Evolutionary conservation across 306 rosid species (phyloP).

Genomic region (Gynostemma pentaphyllum): DNA sequence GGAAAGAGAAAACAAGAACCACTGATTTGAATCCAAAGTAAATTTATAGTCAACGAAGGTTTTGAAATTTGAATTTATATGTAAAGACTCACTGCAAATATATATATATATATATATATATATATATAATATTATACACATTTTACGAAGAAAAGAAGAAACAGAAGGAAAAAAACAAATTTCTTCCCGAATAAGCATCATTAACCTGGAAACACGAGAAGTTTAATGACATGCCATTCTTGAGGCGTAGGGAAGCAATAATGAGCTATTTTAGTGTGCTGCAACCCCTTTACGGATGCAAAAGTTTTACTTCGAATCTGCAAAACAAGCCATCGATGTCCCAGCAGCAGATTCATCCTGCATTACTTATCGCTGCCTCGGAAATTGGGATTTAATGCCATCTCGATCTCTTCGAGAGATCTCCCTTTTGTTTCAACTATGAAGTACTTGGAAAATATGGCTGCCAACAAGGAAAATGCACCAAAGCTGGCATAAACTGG

Average conservation of each 20-base stretch:
- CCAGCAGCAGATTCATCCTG: neutral
- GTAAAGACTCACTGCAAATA: neutral
- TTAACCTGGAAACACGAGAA: neutral
- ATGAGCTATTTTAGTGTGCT: neutral
- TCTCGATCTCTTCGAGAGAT: constrained; percentile 83
- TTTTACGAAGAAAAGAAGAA: neutral
- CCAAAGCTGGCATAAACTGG: constrained; percentile 74
- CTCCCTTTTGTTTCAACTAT: constrained; percentile 73
- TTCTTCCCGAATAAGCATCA: neutral
- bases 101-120: neutral
- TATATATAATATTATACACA: too few species aligned
- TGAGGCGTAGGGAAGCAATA: neutral
- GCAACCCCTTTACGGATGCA: neutral
- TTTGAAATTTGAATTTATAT: constrained; percentile 5
- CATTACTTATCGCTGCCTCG: constrained; percentile 21
- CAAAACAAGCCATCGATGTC: neutral
- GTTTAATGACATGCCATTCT: neutral
- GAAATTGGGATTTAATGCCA: constrained; percentile 35
- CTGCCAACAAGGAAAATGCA: constrained; percentile 57
- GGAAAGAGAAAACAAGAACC: neutral
- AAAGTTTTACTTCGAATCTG: neutral
- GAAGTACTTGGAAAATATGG: constrained; percentile 53
- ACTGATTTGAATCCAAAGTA: neutral
- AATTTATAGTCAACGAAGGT: neutral
- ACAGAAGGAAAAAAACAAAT: neutral